These are phyloP conservation scores for Pleurotus sapidus DNA, from an alignment of 768 basidiomycete species.

Conservation along the genomic window DNA sequence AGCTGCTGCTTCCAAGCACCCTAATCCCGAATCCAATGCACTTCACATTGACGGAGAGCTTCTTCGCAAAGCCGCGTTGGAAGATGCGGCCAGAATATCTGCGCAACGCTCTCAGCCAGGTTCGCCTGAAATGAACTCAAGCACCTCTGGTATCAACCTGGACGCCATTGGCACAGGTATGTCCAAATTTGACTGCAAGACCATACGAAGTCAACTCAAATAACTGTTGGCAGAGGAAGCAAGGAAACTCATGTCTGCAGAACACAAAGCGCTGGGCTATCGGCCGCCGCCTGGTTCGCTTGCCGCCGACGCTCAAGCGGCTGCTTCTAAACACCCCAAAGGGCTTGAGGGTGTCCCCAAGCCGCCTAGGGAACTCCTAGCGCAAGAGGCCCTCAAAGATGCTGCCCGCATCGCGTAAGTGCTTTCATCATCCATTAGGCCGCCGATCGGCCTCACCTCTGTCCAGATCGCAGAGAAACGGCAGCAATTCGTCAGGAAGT, in stretches of 20 bases:
- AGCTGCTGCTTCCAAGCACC: slow-evolving; percentile 2
- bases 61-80: neutral
- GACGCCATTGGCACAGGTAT: slow-evolving; percentile 8
- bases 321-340: slow-evolving; percentile 28
- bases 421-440: neutral
- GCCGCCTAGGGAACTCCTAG: slow-evolving; percentile 4
- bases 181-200: neutral
- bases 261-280: slow-evolving; percentile 33
- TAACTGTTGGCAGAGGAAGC: slow-evolving; percentile 16
- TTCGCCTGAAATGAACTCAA: neutral
- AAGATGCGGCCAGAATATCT: slow-evolving; percentile 2
- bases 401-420: slow-evolving; percentile 17
- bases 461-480: no score
- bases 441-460: no score
- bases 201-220: neutral
- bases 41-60: neutral
- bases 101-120: neutral
- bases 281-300: slow-evolving; percentile 31
- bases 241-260: slow-evolving; percentile 30
- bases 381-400: slow-evolving; percentile 14
- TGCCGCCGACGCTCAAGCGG: slow-evolving; percentile 29
- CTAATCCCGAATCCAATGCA: neutral
- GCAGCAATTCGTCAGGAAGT: no score
- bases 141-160: slow-evolving; percentile 4
- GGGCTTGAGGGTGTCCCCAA: slow-evolving; percentile 9